Conservation (phyloP, 352 stramenopile species). For the Aphanomyces astaci region DNA sequence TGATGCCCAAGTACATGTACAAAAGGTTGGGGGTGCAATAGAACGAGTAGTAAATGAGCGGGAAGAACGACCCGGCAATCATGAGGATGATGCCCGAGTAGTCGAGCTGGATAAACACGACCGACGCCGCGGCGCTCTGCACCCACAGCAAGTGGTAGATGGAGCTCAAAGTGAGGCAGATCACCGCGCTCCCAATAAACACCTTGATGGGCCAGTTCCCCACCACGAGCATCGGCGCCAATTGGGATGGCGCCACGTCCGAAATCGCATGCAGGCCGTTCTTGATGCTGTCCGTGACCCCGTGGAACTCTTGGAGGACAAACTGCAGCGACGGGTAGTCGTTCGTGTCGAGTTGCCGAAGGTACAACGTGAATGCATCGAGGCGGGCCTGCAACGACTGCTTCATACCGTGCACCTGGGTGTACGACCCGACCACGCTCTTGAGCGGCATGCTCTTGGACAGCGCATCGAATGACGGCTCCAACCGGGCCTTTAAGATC, state of each 20-base stretch:
- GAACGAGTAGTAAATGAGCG: conserved; percentile 86
- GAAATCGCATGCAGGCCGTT: conserved; percentile 73
- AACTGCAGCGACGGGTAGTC: conserved; percentile 70
- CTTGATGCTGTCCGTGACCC: conserved; percentile 63
- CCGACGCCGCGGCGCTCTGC: conserved; percentile 59
- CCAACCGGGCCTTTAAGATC: conserved; percentile 32
- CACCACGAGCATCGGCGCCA: conserved; percentile 44
- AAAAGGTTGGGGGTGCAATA: conserved; percentile 51
- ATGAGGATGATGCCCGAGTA: conserved; percentile 83
- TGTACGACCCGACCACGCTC: conserved; percentile 6
- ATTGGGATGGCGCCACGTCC: conserved; percentile 31
- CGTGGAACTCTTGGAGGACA: conserved; percentile 62
- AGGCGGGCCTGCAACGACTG: conserved; percentile 46
- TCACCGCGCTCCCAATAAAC: conserved; percentile 75
- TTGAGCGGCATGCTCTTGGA: not conserved
- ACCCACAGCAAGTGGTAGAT: conserved; percentile 83
- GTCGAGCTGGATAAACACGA: conserved; percentile 73
- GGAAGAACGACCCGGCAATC: conserved; percentile 80
- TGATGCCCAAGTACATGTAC: conserved; percentile 1
- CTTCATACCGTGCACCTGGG: conserved; percentile 32
- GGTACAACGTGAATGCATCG: conserved; percentile 56
- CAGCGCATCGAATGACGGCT: not conserved
- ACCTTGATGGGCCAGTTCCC: conserved; percentile 79
- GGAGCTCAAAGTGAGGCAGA: conserved; percentile 74
- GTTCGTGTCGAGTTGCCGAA: conserved; percentile 52